Base-by-base conservation (phyloP, 345 rosid genomes). In the Hibiscus mutabilis region DNA sequence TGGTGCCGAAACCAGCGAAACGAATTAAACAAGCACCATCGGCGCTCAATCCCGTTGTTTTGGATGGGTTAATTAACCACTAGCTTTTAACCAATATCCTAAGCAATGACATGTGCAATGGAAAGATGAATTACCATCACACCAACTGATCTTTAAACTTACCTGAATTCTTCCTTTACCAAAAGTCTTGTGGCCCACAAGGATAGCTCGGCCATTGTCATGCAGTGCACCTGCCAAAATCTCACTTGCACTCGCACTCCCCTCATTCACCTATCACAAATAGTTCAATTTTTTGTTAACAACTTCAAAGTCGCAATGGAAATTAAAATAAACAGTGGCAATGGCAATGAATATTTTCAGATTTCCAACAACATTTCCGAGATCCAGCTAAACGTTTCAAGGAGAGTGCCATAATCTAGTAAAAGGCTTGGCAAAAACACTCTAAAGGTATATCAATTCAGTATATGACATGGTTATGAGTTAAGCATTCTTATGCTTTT, bases 221-320 rank as follows among this genome's bases (percentile, higher is more conserved):
- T 89, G 97, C 52, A 93, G 74, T 5, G 98, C 98, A 60, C 95
- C 87, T 15, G 98, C 98, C 82, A 93, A 73, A 74, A 93, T 90
- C 84, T 93, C 98, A 70, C 98, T 93, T 35, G 98, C 98, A 73
- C 98, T 93, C 16, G 96, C 98, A 80, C 98, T 92, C 79, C 95
- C 89, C 74, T 87, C 97, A 59, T 93, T 89, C 63, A 93, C 96
- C 98, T 93, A 70, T 80, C 73, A 77, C 42, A 53, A 64, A 62
- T 33, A 60, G 31, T 63, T 57, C 21, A 19, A 51, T 14, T 3
- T 44, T 15, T 4, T 64, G 68, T 64, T 64, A 5, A 64, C 31
- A 21, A 64, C 62, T 21, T 49, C 14, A 35, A 31, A 11, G 27
- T 21, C 29, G 21, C 4, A 15, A 55, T 10, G 3, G 21, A 44